Evolutionary conservation across 192 early-diverging fungal species (phyloP).

Genomic region (Coemansia sp.): DNA sequence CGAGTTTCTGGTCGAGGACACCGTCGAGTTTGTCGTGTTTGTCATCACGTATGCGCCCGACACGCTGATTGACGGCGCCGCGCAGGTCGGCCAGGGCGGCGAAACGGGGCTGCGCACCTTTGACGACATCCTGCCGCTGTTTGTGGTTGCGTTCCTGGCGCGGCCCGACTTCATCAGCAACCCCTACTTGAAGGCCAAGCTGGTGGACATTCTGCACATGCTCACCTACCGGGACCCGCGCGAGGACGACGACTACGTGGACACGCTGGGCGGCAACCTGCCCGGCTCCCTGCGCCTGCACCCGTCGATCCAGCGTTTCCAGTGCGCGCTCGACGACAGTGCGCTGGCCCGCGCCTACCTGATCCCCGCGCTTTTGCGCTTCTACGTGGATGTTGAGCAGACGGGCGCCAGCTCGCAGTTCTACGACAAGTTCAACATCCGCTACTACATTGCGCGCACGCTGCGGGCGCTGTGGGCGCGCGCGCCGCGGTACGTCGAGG

Average conservation of each 20-base stretch:
- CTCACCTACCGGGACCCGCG: constrained; percentile 36
- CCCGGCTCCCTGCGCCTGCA: constrained; percentile 58
- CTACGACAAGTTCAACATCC: constrained; percentile 98
- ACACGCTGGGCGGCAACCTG: constrained; percentile 69
- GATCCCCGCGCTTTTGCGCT: constrained; percentile 77
- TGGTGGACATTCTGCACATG: constrained; percentile 75
- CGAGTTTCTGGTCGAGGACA: constrained; percentile 90
- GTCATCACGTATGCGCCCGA: constrained; percentile 25
- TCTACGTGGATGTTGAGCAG: constrained; percentile 96
- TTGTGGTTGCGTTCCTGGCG: constrained; percentile 75
- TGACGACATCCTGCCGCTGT: constrained; percentile 53
- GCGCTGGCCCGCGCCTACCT: constrained; percentile 70
- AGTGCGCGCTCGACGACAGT: constrained; percentile 63
- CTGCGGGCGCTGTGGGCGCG: constrained; percentile 61
- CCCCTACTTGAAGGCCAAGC: constrained; percentile 90
- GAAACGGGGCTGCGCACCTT: constrained; percentile 31
- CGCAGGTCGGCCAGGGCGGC: constrained; percentile 32
- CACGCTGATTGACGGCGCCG: constrained; percentile 24
- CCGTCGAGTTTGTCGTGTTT: constrained; percentile 54
- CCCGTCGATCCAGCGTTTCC: constrained; percentile 55
- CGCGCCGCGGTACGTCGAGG: constrained; percentile 23
- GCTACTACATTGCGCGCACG: constrained; percentile 92
- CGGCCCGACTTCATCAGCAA: constrained; percentile 83
- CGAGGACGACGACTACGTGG: constrained; percentile 55
- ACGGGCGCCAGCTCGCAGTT: constrained; percentile 91